These are phyloP conservation scores for Melaleuca quinquenervia DNA, from an alignment of 345 rosid species.

Conservation along the genomic window DNA sequence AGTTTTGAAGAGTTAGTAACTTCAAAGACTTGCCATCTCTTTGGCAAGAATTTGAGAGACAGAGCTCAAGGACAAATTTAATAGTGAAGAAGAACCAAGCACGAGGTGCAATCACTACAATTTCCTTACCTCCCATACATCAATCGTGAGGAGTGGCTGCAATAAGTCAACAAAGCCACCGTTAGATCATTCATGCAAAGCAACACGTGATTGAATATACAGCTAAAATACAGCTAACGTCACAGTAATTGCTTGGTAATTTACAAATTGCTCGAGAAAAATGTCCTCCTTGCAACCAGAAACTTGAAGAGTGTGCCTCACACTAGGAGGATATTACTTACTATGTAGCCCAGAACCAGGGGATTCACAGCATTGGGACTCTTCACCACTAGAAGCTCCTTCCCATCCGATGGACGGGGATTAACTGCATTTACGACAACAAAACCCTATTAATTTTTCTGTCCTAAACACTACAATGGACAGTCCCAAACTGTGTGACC, in stretches of 20 bases:
- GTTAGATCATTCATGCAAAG: too few relatives aligned
- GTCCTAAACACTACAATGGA: constrained; percentile 18
- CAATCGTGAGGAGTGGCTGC: constrained; percentile 94
- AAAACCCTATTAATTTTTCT: constrained; percentile 42
- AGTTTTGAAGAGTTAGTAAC: too few relatives aligned
- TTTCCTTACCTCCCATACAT: constrained; percentile 82
- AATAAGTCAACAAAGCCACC: not conserved
- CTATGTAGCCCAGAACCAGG: constrained; percentile 80
- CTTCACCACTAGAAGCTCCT: constrained; percentile 67
- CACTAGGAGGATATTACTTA: constrained; percentile 16
- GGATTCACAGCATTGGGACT: constrained; percentile 95
- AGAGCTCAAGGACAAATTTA: not conserved
- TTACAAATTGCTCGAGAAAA: not conserved
- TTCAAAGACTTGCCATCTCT: too few relatives aligned
- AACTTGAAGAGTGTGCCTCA: not conserved
- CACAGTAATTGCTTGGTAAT: not conserved
- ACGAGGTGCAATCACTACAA: not conserved
- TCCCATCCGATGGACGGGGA: constrained; percentile 61
- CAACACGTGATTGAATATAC: not conserved
- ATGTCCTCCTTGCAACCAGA: not conserved
- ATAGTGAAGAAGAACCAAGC: too few relatives aligned
- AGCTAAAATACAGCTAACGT: not conserved
- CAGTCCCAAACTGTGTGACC: not conserved
- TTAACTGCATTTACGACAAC: constrained; percentile 51
- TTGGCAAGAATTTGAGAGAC: constrained; percentile 7